Evolutionary conservation across 441 rosid species (phyloP), one percentile per base, ranked within the genome.

Genomic region (Corymbia calophylla): DNA sequence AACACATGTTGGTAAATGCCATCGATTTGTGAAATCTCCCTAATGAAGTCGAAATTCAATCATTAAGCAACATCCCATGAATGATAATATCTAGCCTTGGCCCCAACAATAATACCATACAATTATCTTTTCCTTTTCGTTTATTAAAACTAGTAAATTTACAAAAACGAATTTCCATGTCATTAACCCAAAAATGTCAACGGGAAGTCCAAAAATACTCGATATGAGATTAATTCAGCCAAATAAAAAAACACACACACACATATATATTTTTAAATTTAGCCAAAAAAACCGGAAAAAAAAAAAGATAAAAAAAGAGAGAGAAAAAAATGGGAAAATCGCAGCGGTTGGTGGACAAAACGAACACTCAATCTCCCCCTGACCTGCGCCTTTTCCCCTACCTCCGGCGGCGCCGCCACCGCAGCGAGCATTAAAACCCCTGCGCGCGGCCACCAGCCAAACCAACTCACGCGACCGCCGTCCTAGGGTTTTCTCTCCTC

Each of bases 201-300:
- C 0, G 14, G 19, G 14, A 7, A 0, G 21, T 64, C 19, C 35
- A 35, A 1, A 64, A 25, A 64, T 15, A n/a, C 70, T 29, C 2
- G 3, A 62, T 6, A 62, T 29, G 31, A 14, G 5, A 29, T n/a
- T 14, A 1, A 31, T 31, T 31, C 3, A 5, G 77, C 29, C 5
- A 17, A 9, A 39, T 39, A 10, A 31, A 17, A 31, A 66, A 68
- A 32, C 11, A 8, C 32, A 17, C 8, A 39, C 5, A 39, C 5
- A 5, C 5, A 39, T 39, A 39, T 39, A 39, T 39, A 39, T 39
- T 4, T 2, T 1, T n/a, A 13, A 66, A 16, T 31, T 31, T 32
- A 68, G 77, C 4, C 44, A 39, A 23, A 68, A 35, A 60, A 0
- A 9, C 44, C 4, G 2, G n/a, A n/a, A 21, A 70, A 70, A 60